These are phyloP conservation scores for Erysimum cheiri DNA, from an alignment of 441 rosid species.

Conservation along the genomic window DNA sequence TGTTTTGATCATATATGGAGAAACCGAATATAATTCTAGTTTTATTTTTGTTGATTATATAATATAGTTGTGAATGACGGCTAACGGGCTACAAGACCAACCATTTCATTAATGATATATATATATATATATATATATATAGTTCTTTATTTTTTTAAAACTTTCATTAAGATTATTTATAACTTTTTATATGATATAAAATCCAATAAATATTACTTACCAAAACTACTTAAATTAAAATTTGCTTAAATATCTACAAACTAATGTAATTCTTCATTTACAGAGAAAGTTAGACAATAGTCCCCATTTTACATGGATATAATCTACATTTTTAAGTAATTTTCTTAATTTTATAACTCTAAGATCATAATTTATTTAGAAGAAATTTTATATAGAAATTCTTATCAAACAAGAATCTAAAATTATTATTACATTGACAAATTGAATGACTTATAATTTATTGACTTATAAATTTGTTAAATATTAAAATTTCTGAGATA, in stretches of 20 bases:
- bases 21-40: not conserved
- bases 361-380: not conserved
- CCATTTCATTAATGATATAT: not conserved
- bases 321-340: not conserved
- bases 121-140: not conserved
- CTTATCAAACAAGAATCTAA: not conserved
- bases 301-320: not conserved
- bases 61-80: conserved; percentile 8
- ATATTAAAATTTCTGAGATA: not conserved
- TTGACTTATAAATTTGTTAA: not conserved
- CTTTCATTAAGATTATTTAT: not conserved
- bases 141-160: not conserved
- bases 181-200: not conserved
- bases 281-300: not conserved
- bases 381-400: not conserved
- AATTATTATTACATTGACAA: not conserved
- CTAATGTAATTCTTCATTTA: not conserved
- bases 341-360: not conserved
- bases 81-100: not conserved
- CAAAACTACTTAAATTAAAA: not conserved
- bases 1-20: conserved; percentile 17
- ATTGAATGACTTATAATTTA: not conserved
- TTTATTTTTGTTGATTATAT: not conserved
- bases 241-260: not conserved
- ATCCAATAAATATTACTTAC: not conserved